Evolutionary conservation across 106 monocot species (phyloP), one percentile per base, ranked within the genome.

Genomic region (Phalaenopsis aphrodite): DNA sequence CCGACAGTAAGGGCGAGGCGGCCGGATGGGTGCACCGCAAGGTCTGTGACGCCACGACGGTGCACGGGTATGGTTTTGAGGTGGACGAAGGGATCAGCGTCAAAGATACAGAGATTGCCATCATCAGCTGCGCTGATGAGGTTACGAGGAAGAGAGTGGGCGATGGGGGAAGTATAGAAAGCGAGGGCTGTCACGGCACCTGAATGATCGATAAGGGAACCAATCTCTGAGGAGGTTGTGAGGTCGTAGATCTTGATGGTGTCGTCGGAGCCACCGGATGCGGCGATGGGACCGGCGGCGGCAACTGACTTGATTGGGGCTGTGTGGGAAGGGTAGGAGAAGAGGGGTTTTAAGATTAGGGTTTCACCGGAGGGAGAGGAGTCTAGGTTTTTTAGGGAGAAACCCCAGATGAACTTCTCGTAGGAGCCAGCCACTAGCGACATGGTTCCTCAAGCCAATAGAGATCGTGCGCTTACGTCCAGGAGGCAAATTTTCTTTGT

Each of bases 331-430:
- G 95, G 88, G 82, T 93, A 91, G 76, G 93, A 91, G 87, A 96
- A 96, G 86, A 93, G 85, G 17, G 85, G 83, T 5, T 65, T 82
- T 52, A 94, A 79, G 78, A 86, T 39, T 85, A 75, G 83, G 77
- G 75, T 69, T 80, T 80, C 66, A 9, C 42, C 21, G 42, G 81
- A 41, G 39, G 56, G 24, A 21, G 76, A 48, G 8, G 74, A 45
- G 74, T 6, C 82, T 84, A 86, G 79, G 87, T 81, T 85, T 83
- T 87, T 89, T 79, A 94, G 82, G 69, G 96, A 90, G 90, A 90
- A 97, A 17, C 96, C 96, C 96, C 96, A 97, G 56, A 97, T 89
- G 80, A 90, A 94, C 65, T 84, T 84, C 87, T 97, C 96, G 88
- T 97, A 97, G 8, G 96, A 97, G 14, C 96, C 96, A 19, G 96